A percentile compares a stretch with the other conserved stretches of the same genome.
phyloP scores from a whole-genome alignment of 1,139 yeast genomes.

The Yamadazyma atlantica region DNA sequence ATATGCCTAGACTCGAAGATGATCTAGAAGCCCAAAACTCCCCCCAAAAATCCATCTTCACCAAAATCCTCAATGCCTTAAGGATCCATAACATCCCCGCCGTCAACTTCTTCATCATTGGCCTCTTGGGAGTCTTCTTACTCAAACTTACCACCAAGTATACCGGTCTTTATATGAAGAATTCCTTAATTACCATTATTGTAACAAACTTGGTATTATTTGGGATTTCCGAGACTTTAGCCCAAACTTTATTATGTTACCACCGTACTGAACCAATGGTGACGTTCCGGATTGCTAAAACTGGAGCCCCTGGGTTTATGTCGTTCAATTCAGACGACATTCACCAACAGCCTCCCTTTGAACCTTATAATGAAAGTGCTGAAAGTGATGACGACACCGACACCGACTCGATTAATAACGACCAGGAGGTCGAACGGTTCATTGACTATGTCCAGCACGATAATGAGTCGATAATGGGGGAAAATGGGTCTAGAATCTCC shows the following conservation, averaged over 20 bases:
- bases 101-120: constrained; percentile 53
- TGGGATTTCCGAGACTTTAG: constrained; percentile 87
- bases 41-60: constrained; percentile 13
- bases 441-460: constrained; percentile 14
- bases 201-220: constrained; percentile 79
- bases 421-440: constrained; percentile 12
- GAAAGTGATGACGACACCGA: constrained; percentile 13
- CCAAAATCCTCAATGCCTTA: constrained; percentile 31
- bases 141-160: constrained; percentile 56
- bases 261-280: constrained; percentile 22
- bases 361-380: constrained; percentile 6
- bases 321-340: constrained; percentile 14
- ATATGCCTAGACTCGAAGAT: background rate
- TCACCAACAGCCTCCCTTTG: background rate
- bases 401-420: constrained; percentile 12
- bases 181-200: constrained; percentile 73
- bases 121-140: constrained; percentile 48
- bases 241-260: constrained; percentile 63
- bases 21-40: background rate
- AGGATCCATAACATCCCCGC: constrained; percentile 47
- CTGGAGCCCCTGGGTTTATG: constrained; percentile 4
- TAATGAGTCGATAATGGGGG: constrained; percentile 21
- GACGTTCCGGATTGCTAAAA: constrained; percentile 22
- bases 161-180: constrained; percentile 61
- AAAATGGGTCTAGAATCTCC: constrained; percentile 4